Conservation (phyloP, 2,329 filamentous ascomycete genomes). For the Stagonosporopsis cucurbitacearum region DNA sequence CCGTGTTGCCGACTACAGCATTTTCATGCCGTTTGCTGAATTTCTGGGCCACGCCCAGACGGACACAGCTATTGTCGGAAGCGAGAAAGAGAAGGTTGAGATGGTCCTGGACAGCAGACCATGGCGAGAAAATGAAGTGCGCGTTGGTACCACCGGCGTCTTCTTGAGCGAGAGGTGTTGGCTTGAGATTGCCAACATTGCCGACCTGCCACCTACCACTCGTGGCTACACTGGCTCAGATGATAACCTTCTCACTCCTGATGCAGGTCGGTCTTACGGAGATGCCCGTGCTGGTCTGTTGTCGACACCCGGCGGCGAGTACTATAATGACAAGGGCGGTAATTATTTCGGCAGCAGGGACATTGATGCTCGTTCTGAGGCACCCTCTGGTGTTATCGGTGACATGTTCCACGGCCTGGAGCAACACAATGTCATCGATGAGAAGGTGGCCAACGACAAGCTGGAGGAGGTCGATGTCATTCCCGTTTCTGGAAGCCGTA, state of each 20-base stretch:
- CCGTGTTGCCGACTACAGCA: constrained; percentile 90
- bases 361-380: constrained; percentile 85
- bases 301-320: constrained; percentile 63
- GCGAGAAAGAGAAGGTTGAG: constrained; percentile 89
- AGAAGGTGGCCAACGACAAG: constrained; percentile 90
- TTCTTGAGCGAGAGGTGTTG: constrained; percentile 96
- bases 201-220: constrained; percentile 61
- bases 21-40: constrained; percentile 95
- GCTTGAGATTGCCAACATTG: constrained; percentile 82
- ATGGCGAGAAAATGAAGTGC: constrained; percentile 91
- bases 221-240: constrained; percentile 33
- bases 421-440: constrained; percentile 90
- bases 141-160: constrained; percentile 88
- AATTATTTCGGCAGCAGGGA: constrained; percentile 85
- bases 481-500: constrained; percentile 77
- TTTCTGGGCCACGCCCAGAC: constrained; percentile 88
- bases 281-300: constrained; percentile 66
- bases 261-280: constrained; percentile 60
- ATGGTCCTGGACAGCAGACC: constrained; percentile 88
- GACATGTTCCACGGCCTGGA: constrained; percentile 99
- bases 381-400: constrained; percentile 87
- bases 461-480: constrained; percentile 90
- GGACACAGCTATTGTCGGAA: constrained; percentile 85
- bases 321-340: constrained; percentile 76
- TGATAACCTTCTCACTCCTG: constrained; percentile 65